These are phyloP conservation scores for Barbarea vulgaris DNA, from an alignment of 345 rosid genomes.

Conservation along the genomic window DNA sequence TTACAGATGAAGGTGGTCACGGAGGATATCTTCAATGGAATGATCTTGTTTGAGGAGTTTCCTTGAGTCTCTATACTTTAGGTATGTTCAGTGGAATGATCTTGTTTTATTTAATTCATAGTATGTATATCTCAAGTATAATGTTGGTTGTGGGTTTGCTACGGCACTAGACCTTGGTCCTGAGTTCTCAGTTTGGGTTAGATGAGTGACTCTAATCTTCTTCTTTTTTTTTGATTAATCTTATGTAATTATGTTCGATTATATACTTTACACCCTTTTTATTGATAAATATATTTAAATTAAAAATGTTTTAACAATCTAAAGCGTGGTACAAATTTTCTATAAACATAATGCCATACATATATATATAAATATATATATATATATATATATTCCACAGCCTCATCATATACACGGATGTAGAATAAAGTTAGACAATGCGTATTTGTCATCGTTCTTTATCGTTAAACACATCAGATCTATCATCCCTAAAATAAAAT, in stretches of 20 bases:
- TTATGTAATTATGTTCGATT: too few species aligned
- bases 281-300: too few species aligned
- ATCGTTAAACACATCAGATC: not conserved
- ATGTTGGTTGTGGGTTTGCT: conserved; percentile 8
- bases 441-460: not conserved
- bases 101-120: too few species aligned
- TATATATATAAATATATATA: too few species aligned
- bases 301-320: too few species aligned
- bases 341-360: too few species aligned
- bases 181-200: not conserved
- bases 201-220: conserved; percentile 2
- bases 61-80: not conserved
- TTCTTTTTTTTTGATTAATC: too few species aligned
- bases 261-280: too few species aligned
- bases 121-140: conserved; percentile 1
- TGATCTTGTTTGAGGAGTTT: conserved; percentile 51
- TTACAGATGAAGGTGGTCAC: conserved; percentile 74
- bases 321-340: too few species aligned
- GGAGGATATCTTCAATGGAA: conserved; percentile 84
- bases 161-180: not conserved
- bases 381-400: too few species aligned
- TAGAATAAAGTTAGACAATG: not conserved
- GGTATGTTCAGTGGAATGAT: not conserved
- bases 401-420: not conserved
- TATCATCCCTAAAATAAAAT: too few species aligned